A percentile compares a stretch with the other conserved stretches of the same genome.
phyloP scores from a whole-genome alignment of 208 protist species.

The Acanthamoeba triangularis region DNA sequence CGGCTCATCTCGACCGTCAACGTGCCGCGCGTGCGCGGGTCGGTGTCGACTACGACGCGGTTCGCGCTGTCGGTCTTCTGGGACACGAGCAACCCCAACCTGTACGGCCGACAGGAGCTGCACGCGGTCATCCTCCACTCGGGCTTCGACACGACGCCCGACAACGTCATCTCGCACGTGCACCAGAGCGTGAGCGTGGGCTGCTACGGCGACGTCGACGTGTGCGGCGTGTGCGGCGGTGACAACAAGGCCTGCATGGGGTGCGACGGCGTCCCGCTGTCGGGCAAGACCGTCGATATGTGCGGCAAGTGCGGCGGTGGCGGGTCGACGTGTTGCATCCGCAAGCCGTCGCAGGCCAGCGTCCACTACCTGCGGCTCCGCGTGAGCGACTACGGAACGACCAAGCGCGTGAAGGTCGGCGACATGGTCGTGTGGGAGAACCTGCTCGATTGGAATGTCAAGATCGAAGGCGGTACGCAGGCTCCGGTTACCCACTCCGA shows the following conservation, averaged over 20 bases:
- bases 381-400: neutral
- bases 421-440: constrained; percentile 60
- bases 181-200: neutral
- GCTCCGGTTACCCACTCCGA: too few species aligned
- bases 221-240: constrained; percentile 65
- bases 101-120: constrained; percentile 27
- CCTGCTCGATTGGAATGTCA: constrained; percentile 52
- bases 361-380: neutral
- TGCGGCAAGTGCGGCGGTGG: constrained; percentile 73
- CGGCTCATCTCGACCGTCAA: constrained; percentile 53
- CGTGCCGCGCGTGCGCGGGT: constrained; percentile 19
- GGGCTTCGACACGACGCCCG: constrained; percentile 56
- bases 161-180: constrained; percentile 51
- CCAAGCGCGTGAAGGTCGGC: constrained; percentile 38
- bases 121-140: constrained; percentile 55
- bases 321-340: constrained; percentile 25
- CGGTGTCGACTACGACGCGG: neutral
- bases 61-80: constrained; percentile 48
- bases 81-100: neutral
- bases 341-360: constrained; percentile 14
- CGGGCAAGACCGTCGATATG: constrained; percentile 4
- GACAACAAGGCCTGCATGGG: neutral
- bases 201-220: constrained; percentile 16
- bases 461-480: constrained; percentile 12
- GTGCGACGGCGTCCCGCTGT: constrained; percentile 55